Evolutionary conservation across 225 moss, liverwort and hornwort species (phyloP).

Genomic region (Bryum argenteum): DNA sequence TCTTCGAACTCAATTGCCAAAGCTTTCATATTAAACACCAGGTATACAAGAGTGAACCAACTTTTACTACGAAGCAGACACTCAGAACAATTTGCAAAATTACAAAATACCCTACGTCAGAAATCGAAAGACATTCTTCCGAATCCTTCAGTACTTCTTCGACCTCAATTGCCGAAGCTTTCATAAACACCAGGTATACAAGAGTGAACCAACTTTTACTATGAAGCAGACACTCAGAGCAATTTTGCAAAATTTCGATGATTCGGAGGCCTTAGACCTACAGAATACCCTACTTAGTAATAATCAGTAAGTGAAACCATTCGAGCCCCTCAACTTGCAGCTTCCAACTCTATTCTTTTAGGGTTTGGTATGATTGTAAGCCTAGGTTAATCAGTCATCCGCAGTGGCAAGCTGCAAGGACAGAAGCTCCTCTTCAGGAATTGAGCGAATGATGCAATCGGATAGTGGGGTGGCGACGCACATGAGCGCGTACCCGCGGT

Average conservation of each 20-base stretch:
- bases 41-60: no score
- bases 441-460: constrained; percentile 80
- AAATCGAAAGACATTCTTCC: no score
- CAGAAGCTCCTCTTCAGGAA: constrained; percentile 93
- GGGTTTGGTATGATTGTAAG: constrained; percentile 39
- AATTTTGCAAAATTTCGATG: background rate
- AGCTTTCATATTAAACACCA: no score
- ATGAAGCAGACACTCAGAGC: no score
- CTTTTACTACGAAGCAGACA: no score
- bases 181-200: no score
- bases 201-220: no score
- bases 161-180: no score
- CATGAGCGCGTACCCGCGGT: constrained; percentile 88
- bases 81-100: background rate
- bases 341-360: constrained; percentile 40
- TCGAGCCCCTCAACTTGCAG: constrained; percentile 41
- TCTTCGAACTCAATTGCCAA: no score
- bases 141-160: no score
- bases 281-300: background rate
- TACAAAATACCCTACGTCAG: background rate
- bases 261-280: constrained; percentile 11
- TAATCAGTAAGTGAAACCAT: constrained; percentile 8
- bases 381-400: constrained; percentile 45
- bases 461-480: constrained; percentile 85
- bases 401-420: constrained; percentile 90